These are phyloP conservation scores for Paraconiothyrium brasiliense DNA, from an alignment of 2,329 filamentous ascomycete species.

Conservation along the genomic window DNA sequence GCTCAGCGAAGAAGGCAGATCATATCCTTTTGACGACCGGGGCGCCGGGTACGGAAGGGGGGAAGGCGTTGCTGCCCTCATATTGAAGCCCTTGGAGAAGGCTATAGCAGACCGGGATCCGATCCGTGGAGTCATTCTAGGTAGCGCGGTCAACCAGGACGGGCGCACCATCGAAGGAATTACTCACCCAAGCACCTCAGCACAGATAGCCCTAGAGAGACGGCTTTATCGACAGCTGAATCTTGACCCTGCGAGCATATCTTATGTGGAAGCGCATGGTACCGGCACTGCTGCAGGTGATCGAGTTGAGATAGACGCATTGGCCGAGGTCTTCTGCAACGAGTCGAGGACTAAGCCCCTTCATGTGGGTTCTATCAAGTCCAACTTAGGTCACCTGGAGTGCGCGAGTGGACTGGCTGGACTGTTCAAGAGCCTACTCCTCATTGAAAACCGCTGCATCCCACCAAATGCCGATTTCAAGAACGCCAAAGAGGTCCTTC, in stretches of 20 bases:
- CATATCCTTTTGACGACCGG: constrained; percentile 54
- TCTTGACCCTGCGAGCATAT: constrained; percentile 22
- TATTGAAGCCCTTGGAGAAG: constrained; percentile 63
- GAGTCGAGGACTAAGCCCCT: background rate
- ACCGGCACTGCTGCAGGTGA: constrained; percentile 62
- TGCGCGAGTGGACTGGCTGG: constrained; percentile 48
- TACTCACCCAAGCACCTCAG: constrained; percentile 61
- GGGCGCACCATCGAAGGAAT: constrained; percentile 64
- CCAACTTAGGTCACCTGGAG: constrained; percentile 54
- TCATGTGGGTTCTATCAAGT: constrained; percentile 38
- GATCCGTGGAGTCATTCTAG: constrained; percentile 40
- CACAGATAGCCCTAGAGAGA: constrained; percentile 43
- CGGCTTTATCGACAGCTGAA: constrained; percentile 34
- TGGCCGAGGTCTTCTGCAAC: constrained; percentile 3
- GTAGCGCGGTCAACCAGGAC: constrained; percentile 54
- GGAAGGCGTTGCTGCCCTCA: constrained; percentile 57
- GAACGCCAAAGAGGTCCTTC: constrained; percentile 19
- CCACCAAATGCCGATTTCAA: constrained; percentile 33
- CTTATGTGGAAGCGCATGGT: constrained; percentile 50
- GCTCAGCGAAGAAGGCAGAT: constrained; percentile 31
- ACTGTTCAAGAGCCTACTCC: constrained; percentile 50
- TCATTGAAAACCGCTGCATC: constrained; percentile 47
- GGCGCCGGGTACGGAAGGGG: constrained; percentile 69
- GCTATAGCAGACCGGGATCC: constrained; percentile 65
- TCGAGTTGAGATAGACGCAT: constrained; percentile 23